These are phyloP conservation scores for Ramaria sp. DNA, from an alignment of 768 basidiomycete species.

Conservation along the genomic window DNA sequence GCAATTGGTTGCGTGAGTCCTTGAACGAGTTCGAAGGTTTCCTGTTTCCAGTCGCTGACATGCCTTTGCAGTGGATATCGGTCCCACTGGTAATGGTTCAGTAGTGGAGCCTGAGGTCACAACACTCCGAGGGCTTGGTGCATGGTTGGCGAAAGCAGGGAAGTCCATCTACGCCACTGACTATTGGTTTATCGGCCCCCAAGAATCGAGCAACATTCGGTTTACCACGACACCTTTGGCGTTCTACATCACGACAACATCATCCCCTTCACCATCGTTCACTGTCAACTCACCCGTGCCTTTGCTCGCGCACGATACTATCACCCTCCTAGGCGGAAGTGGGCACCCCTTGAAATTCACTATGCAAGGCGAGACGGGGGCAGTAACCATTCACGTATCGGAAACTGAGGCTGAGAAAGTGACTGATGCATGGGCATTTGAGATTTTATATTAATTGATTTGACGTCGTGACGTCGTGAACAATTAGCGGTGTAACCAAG, in stretches of 20 bases:
- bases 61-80: conserved; percentile 1
- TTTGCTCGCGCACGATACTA: background rate
- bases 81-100: background rate
- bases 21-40: background rate
- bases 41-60: background rate
- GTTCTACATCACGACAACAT: background rate
- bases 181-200: conserved; percentile 5
- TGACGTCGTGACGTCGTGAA: no score
- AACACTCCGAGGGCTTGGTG: background rate
- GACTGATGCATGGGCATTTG: background rate
- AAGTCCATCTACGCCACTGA: conserved; percentile 4
- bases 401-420: conserved; percentile 1
- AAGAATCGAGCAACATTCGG: conserved; percentile 6
- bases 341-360: background rate
- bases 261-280: conserved; percentile 1
- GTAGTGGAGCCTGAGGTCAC: conserved; percentile 4
- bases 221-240: background rate
- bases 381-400: background rate
- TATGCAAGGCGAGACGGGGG: background rate
- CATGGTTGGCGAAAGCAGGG: conserved; percentile 2
- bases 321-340: conserved; percentile 4
- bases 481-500: background rate
- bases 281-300: background rate
- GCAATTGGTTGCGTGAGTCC: conserved; percentile 28
- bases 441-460: background rate